Evolutionary conservation across 176 grass and related monocot species (phyloP).

Genomic region (Paspalum vaginatum): DNA sequence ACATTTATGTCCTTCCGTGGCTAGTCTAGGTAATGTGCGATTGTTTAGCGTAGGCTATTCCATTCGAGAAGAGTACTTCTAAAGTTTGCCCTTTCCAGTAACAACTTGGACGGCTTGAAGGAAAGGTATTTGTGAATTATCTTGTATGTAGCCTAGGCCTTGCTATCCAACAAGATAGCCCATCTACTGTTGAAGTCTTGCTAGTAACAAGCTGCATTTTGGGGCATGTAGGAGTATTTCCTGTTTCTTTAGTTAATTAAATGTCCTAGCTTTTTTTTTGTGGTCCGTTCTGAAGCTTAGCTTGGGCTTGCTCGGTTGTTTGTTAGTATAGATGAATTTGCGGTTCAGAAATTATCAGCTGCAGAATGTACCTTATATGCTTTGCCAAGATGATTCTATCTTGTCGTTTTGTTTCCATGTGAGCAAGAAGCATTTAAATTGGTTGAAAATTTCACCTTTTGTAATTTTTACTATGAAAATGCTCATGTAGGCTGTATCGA

Average conservation of each 20-base stretch:
- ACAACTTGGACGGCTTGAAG: too few species aligned
- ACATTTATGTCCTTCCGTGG: not conserved
- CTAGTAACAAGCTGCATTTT: not conserved
- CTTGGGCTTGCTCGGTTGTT: not conserved
- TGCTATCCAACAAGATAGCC: not conserved
- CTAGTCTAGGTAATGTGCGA: not conserved
- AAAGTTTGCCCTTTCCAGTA: not conserved
- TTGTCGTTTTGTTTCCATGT: not conserved
- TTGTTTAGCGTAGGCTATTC: not conserved
- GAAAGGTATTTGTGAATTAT: not conserved
- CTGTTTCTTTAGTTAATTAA: not conserved
- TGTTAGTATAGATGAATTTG: not conserved
- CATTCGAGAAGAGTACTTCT: not conserved
- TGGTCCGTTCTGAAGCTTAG: not conserved
- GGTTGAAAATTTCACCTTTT: not conserved
- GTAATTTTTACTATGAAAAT: slow-evolving; percentile 27
- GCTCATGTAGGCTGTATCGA: slow-evolving; percentile 64
- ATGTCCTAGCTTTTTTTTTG: not conserved
- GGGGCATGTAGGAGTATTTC: not conserved
- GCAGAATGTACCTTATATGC: too few species aligned
- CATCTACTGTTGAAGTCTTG: not conserved
- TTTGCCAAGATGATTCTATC: not conserved
- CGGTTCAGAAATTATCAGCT: slow-evolving; percentile 8
- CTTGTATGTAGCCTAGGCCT: not conserved
- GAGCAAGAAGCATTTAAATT: not conserved